These are phyloP conservation scores for Macroventuria anomochaeta DNA, from an alignment of 2,329 filamentous ascomycete genomes.

Conservation along the genomic window DNA sequence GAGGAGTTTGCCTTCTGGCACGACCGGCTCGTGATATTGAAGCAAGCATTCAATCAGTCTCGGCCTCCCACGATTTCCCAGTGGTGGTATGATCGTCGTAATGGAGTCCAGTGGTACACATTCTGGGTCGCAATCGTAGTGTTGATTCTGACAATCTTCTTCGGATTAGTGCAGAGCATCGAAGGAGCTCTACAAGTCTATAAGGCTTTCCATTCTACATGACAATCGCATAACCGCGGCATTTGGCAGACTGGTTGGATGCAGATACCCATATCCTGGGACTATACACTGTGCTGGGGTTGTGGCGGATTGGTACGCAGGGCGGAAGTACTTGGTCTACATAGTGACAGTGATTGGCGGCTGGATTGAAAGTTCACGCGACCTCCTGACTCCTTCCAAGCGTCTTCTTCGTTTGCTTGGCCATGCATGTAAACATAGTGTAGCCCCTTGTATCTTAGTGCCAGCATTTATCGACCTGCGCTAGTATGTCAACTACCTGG, in stretches of 20 bases:
- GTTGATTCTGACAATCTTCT: constrained; percentile 50
- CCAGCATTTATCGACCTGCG: no score
- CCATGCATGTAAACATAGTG: constrained; percentile 39
- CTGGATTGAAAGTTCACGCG: not conserved
- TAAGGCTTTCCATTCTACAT: constrained; percentile 8
- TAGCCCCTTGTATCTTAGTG: constrained; percentile 26
- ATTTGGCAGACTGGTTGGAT: no score
- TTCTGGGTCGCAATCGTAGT: constrained; percentile 55
- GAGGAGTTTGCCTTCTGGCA: constrained; percentile 51
- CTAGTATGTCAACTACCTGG: constrained; percentile 35
- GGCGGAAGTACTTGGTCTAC: no score
- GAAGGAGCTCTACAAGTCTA: constrained; percentile 48
- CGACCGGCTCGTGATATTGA: constrained; percentile 53
- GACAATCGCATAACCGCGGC: no score
- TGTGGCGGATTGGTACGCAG: no score
- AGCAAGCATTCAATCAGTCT: constrained; percentile 51
- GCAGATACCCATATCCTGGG: no score
- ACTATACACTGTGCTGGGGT: no score
- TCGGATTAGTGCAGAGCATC: constrained; percentile 54
- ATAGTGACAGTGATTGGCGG: no score
- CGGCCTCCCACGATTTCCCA: constrained; percentile 46
- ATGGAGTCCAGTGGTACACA: constrained; percentile 55
- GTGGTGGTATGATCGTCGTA: constrained; percentile 54
- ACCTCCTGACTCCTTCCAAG: constrained; percentile 7
- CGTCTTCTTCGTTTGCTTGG: constrained; percentile 34